Evolutionary conservation across 2,329 filamentous ascomycete genomes (phyloP), one percentile per base, ranked within the genome.

Genomic region (Niveomyces coronatus): DNA sequence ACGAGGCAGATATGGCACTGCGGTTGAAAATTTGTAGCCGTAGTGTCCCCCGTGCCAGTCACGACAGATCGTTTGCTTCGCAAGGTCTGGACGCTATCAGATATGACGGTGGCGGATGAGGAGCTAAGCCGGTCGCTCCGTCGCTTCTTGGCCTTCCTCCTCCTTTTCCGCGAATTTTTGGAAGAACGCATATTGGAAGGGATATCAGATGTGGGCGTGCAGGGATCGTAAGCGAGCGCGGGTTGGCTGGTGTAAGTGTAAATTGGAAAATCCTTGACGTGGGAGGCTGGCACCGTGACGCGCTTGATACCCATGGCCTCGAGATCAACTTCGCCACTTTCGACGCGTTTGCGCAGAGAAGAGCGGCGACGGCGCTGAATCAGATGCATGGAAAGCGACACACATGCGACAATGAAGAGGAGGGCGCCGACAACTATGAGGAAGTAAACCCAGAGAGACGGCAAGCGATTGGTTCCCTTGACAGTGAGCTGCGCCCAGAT

Each of bases 1-100:
- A 86, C 83, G 1, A 94, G 70, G 53, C 91, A 98, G 37, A 96
- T 94, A n/a, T 85, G 77, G 54, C 91, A 96, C 3, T 74, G 79
- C 0, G 85, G 79, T 54, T 96, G 91, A 15, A 79, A 76, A 48
- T 84, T 70, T 13, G 73, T 71, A 5, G 65, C 66, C 20, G 59
- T 57, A 10, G 58, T 62, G 32, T 57, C 57, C 23, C 52, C 55
- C 15, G 51, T 45, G 20, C 55, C 53, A 2, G 52, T 56, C 8
- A 63, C 46, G 36, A 50, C 60, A 13, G 57, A 60, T 37, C 62
- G 52, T 40, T 63, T 61, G 45, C 61, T 64, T 43, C 61, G 52
- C 10, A 61, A 45, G 33, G 50, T 55, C 24, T 47, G 47, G 4
- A 46, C 45, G 24, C 51, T 53, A 15, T 40, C 31, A 1, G 44